Conservation (phyloP, 176 grass and related monocot genomes). For the Carex myosuroides region DNA sequence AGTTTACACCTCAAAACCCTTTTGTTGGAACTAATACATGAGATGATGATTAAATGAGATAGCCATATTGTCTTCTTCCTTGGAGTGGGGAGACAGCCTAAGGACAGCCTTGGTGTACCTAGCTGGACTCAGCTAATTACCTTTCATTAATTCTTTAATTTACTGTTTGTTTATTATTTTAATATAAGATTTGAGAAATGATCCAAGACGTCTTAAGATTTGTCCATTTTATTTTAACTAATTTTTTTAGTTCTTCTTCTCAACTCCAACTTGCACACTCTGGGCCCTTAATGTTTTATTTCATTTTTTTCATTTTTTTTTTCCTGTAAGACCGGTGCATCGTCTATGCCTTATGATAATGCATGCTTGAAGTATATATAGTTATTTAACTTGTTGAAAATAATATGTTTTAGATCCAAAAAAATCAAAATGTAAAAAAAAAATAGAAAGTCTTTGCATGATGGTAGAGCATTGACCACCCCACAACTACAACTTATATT, state of each 20-base stretch:
- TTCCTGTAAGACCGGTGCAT: no score
- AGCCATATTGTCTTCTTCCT: slow-evolving; percentile 29
- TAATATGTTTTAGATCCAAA: not conserved
- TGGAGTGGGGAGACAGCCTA: slow-evolving; percentile 22
- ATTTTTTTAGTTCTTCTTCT: not conserved
- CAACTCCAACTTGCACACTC: not conserved
- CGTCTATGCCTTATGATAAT: no score
- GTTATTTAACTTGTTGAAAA: not conserved
- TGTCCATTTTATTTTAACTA: not conserved
- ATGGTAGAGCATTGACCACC: not conserved
- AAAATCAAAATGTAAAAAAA: not conserved
- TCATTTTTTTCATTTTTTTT: not conserved
- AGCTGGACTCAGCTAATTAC: slow-evolving; percentile 33
- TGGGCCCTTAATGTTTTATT: not conserved
- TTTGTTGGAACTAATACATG: slow-evolving; percentile 21
- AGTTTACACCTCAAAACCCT: slow-evolving; percentile 12
- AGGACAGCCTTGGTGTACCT: slow-evolving; percentile 47
- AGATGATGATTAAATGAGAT: slow-evolving; percentile 23
- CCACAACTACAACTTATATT: not conserved
- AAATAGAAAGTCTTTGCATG: not conserved
- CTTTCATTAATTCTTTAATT: slow-evolving; percentile 16
- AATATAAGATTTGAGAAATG: slow-evolving; percentile 11
- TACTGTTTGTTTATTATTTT: slow-evolving; percentile 3
- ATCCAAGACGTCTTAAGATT: not conserved
- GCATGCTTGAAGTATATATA: not conserved